Evolutionary conservation across 805 yeast genomes (phyloP).

Genomic region (Kodamaea kakaduensis): DNA sequence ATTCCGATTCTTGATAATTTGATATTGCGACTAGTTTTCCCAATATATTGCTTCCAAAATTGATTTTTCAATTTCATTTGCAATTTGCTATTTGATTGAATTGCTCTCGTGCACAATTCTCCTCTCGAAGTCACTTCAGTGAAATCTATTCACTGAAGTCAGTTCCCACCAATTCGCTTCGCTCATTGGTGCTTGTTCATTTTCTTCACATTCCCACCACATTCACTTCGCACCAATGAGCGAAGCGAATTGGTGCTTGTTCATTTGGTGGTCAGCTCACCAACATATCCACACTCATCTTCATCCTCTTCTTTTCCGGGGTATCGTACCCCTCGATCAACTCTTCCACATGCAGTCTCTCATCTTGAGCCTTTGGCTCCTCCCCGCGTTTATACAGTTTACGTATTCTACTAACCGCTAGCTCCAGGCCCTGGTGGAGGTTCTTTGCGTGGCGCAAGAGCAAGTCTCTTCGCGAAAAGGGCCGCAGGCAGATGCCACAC

Average conservation of each 20-base stretch:
- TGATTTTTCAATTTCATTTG: too few species aligned
- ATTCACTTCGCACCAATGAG: too few species aligned
- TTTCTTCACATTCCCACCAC: too few species aligned
- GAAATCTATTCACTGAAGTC: too few species aligned
- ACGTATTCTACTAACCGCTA: conserved; percentile 41
- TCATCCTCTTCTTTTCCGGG: conserved; percentile 31
- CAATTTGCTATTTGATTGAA: too few species aligned
- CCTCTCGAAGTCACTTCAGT: too few species aligned
- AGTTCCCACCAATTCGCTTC: neutral
- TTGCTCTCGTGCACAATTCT: too few species aligned
- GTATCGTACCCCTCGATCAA: conserved; percentile 13
- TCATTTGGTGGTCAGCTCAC: conserved; percentile 25
- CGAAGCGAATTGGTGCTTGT: neutral
- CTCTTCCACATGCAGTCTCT: neutral
- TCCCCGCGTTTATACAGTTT: conserved; percentile 32
- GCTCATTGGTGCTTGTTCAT: conserved; percentile 1
- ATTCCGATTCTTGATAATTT: too few species aligned
- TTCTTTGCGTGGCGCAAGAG: conserved; percentile 43
- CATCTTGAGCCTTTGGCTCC: neutral
- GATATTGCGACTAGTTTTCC: too few species aligned
- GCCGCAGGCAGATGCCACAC: conserved; percentile 42
- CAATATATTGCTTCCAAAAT: too few species aligned
- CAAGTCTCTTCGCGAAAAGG: conserved; percentile 41
- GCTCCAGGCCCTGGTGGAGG: conserved; percentile 41
- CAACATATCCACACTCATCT: conserved; percentile 41